These are phyloP conservation scores for Pichia pseudocactophila DNA, from an alignment of 805 yeast genomes.

Conservation along the genomic window DNA sequence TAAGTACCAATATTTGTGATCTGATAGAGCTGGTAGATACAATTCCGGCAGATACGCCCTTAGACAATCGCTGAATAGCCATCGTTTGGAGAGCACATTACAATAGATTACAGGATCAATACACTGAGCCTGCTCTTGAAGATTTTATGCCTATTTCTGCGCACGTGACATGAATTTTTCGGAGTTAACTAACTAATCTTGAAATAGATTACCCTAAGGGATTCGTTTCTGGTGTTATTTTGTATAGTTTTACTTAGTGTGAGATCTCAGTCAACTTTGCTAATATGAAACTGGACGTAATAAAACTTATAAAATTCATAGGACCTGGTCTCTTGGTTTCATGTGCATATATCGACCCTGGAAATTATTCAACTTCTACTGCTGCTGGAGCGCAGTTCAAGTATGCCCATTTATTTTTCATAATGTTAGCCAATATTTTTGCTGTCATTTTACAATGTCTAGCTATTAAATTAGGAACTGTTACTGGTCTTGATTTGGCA, in stretches of 20 bases:
- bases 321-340: conserved; percentile 87
- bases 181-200: too few species aligned
- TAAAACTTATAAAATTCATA: conserved; percentile 56
- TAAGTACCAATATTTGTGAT: conserved; percentile 30
- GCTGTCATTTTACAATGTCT: conserved; percentile 78
- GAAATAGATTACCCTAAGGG: too few species aligned
- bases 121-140: too few species aligned
- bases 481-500: conserved; percentile 83
- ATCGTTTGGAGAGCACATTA: conserved; percentile 6
- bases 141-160: too few species aligned
- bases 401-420: conserved; percentile 62
- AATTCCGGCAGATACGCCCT: conserved; percentile 16
- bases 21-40: conserved; percentile 26
- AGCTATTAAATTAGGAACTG: conserved; percentile 80
- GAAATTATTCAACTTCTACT: conserved; percentile 85
- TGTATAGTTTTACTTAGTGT: too few species aligned
- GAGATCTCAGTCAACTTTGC: too few species aligned
- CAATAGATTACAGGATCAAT: too few species aligned
- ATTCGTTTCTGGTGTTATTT: too few species aligned
- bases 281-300: conserved; percentile 10
- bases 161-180: too few species aligned
- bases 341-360: conserved; percentile 92
- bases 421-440: conserved; percentile 69
- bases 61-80: conserved; percentile 19
- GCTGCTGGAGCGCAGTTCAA: conserved; percentile 77